phyloP scores from a whole-genome alignment of 345 rosid species.

The Brassica cretica region DNA sequence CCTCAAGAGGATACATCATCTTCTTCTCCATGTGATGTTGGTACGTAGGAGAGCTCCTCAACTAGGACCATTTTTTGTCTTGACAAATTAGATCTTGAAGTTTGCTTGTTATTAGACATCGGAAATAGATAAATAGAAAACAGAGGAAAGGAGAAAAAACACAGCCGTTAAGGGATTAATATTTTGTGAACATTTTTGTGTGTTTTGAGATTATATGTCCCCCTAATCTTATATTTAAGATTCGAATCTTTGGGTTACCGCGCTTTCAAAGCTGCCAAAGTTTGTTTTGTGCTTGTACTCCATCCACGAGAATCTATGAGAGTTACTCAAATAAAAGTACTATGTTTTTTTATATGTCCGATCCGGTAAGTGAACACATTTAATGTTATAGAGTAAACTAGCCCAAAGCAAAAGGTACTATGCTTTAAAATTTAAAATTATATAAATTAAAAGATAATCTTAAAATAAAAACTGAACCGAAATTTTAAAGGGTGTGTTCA shows the following conservation, averaged over 20 bases:
- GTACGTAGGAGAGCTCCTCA: not conserved
- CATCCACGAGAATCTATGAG: not conserved
- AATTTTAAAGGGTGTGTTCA: too few species aligned
- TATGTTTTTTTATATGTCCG: too few species aligned
- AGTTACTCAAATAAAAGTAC: not conserved
- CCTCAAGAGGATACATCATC: not conserved
- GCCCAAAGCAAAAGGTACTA: too few species aligned
- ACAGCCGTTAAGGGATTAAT: not conserved
- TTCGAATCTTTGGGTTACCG: not conserved
- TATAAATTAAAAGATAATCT: too few species aligned
- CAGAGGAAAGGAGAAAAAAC: not conserved
- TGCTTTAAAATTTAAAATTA: too few species aligned
- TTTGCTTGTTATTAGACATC: not conserved
- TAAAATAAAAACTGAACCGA: too few species aligned
- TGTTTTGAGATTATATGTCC: not conserved
- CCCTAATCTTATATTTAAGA: not conserved
- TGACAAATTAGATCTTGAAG: not conserved
- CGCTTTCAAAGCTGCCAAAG: not conserved
- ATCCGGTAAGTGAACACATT: too few species aligned
- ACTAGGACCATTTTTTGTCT: not conserved
- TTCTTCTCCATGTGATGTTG: not conserved
- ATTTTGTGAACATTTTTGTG: not conserved
- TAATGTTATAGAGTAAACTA: too few species aligned
- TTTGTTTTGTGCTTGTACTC: not conserved
- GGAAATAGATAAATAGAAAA: too few species aligned